phyloP scores from a whole-genome alignment of 1,284 basidiomycete species.

The Wallemia mellicola region DNA sequence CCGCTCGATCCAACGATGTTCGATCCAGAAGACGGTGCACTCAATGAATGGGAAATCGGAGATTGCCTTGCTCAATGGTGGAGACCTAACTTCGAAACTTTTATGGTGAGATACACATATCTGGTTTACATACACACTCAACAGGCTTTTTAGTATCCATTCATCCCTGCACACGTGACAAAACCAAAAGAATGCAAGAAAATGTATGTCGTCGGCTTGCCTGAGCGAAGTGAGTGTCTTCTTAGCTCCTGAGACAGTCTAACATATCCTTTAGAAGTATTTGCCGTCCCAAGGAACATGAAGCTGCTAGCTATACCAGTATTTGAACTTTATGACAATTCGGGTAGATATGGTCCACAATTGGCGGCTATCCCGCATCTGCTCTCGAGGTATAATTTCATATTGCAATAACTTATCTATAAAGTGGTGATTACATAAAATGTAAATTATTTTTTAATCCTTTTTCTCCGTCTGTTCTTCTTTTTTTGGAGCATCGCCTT shows the following conservation, averaged over 20 bases:
- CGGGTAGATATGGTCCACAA: constrained; percentile 68
- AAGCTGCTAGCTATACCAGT: constrained; percentile 82
- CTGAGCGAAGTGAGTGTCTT: constrained; percentile 44
- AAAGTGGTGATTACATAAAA: background rate
- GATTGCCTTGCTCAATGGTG: constrained; percentile 91
- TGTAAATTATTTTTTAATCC: background rate
- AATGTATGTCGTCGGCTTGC: constrained; percentile 79
- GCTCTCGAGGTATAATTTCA: constrained; percentile 37
- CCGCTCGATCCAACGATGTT: constrained; percentile 32
- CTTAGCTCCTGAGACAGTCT: background rate
- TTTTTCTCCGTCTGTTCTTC: background rate
- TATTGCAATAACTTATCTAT: constrained; percentile 9
- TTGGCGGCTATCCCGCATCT: constrained; percentile 79
- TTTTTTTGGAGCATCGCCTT: background rate
- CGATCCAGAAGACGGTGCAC: constrained; percentile 35
- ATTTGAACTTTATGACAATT: constrained; percentile 91
- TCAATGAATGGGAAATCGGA: constrained; percentile 79
- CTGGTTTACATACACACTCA: background rate
- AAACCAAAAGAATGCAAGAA: constrained; percentile 97
- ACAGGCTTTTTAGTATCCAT: constrained; percentile 92
- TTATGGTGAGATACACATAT: constrained; percentile 44
- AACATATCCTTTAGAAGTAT: constrained; percentile 33
- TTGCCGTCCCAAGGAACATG: constrained; percentile 95
- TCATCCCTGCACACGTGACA: constrained; percentile 81
- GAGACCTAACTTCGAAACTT: constrained; percentile 89